Conservation (phyloP, 495 filamentous ascomycete species). For the Penicillium paradoxum region DNA sequence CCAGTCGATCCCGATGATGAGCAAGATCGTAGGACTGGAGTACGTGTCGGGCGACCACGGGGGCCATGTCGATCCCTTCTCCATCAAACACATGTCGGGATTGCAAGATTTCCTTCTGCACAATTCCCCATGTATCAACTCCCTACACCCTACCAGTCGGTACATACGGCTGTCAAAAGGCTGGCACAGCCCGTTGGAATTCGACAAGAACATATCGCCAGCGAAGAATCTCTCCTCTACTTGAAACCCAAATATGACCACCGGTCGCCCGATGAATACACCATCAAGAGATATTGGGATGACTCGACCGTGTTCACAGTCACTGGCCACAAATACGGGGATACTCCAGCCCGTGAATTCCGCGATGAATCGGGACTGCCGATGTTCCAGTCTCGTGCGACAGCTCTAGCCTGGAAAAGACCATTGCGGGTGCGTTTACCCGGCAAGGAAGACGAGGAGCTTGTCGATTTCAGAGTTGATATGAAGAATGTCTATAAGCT, state of each 20-base stretch:
- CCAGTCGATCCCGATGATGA: too few species aligned
- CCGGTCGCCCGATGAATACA: conserved; percentile 13
- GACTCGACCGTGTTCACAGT: conserved; percentile 14
- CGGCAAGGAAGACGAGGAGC: conserved; percentile 11
- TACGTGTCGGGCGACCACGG: background rate
- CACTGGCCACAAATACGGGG: conserved; percentile 16
- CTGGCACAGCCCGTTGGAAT: conserved; percentile 1
- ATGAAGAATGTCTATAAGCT: background rate
- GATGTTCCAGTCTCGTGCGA: conserved; percentile 11
- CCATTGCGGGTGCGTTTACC: conserved; percentile 16
- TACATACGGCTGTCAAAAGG: background rate
- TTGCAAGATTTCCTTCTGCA: background rate
- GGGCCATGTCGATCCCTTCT: background rate
- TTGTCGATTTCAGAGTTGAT: conserved; percentile 4
- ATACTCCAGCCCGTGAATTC: conserved; percentile 12
- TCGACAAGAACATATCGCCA: conserved; percentile 2
- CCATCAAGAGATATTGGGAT: conserved; percentile 12
- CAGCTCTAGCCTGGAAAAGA: background rate
- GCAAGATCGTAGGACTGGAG: background rate
- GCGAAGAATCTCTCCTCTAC: conserved; percentile 8
- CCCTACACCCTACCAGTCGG: background rate
- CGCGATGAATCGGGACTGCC: conserved; percentile 19
- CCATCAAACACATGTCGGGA: background rate
- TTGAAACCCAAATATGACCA: conserved; percentile 15
- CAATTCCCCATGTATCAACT: background rate